phyloP scores from a whole-genome alignment of 306 rosid genomes.

The Nissolia schottii region DNA sequence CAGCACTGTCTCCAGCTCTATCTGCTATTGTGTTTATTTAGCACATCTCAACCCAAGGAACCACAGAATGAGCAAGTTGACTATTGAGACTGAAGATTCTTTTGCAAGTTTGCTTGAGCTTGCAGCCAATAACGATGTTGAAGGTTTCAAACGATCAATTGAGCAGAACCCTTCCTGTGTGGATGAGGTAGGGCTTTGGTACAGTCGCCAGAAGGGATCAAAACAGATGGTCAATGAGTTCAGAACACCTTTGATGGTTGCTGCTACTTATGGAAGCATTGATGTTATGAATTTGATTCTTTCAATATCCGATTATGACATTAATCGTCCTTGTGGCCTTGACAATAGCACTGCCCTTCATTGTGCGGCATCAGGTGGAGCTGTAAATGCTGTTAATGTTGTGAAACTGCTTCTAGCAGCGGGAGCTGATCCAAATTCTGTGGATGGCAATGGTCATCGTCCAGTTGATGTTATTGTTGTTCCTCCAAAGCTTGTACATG shows the following conservation, averaged over 20 bases:
- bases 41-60: too few relatives aligned
- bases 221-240: slow-evolving; percentile 82
- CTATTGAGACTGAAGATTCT: slow-evolving; percentile 72
- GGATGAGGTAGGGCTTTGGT: slow-evolving; percentile 86
- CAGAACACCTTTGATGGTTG: slow-evolving; percentile 88
- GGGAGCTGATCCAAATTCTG: slow-evolving; percentile 71
- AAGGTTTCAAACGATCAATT: slow-evolving; percentile 58
- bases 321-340: slow-evolving; percentile 54
- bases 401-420: slow-evolving; percentile 75
- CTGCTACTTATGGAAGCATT: slow-evolving; percentile 85
- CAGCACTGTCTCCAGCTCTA: slow-evolving; percentile 15
- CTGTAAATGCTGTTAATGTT: slow-evolving; percentile 61
- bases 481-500: slow-evolving; percentile 53
- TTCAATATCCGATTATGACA: slow-evolving; percentile 53
- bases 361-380: slow-evolving; percentile 91
- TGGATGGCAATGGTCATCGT: slow-evolving; percentile 66
- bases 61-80: slow-evolving; percentile 63
- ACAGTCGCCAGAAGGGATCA: slow-evolving; percentile 74
- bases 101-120: slow-evolving; percentile 85
- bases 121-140: slow-evolving; percentile 74
- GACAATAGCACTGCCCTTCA: slow-evolving; percentile 94
- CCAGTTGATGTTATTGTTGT: slow-evolving; percentile 64
- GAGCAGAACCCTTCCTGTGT: slow-evolving; percentile 64
- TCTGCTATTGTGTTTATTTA: too few relatives aligned
- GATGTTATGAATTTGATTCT: slow-evolving; percentile 69